Percentiles rank a stretch among this genome's conserved stretches.
phyloP scores from a whole-genome alignment of 768 basidiomycete species.

The Leccinum broughii region DNA sequence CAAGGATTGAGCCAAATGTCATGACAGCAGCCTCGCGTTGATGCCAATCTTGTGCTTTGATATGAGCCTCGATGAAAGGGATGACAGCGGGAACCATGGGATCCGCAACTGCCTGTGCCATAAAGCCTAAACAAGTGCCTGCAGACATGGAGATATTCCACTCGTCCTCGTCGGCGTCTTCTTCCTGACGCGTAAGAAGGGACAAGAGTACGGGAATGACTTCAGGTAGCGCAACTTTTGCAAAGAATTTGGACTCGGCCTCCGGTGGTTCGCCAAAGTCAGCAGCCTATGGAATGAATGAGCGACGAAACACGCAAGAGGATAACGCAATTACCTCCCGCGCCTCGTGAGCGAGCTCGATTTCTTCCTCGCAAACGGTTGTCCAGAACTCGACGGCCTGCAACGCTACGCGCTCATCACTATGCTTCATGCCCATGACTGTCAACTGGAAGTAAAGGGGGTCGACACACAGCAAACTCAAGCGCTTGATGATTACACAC shows the following conservation, averaged over 20 bases:
- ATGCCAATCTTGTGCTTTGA: constrained; percentile 92
- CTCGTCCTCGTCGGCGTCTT: constrained; percentile 97
- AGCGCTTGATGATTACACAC: constrained; percentile 47
- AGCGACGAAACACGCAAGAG: not conserved
- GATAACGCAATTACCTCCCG: constrained; percentile 63
- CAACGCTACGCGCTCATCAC: constrained; percentile 86
- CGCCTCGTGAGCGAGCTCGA: constrained; percentile 87
- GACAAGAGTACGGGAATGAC: constrained; percentile 90
- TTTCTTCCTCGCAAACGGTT: constrained; percentile 97
- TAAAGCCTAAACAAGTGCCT: constrained; percentile 83
- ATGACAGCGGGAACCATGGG: constrained; percentile 90
- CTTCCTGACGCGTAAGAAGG: constrained; percentile 89
- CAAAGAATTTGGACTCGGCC: constrained; percentile 86
- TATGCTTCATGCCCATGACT: constrained; percentile 95
- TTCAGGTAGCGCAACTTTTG: constrained; percentile 92
- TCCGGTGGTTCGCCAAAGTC: constrained; percentile 89
- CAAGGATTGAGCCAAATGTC: constrained; percentile 97
- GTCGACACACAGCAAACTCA: constrained; percentile 14
- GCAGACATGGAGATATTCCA: constrained; percentile 99
- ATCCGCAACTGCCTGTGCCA: constrained; percentile 90
- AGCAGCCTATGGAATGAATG: constrained; percentile 56
- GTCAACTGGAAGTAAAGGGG: constrained; percentile 62
- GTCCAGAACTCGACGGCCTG: constrained; percentile 99
- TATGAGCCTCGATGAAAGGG: constrained; percentile 97
- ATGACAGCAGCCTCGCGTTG: constrained; percentile 96